Evolutionary conservation across 768 basidiomycete species (phyloP), one percentile per base, ranked within the genome.

Genomic region (Lactarius pseudohatsudake): DNA sequence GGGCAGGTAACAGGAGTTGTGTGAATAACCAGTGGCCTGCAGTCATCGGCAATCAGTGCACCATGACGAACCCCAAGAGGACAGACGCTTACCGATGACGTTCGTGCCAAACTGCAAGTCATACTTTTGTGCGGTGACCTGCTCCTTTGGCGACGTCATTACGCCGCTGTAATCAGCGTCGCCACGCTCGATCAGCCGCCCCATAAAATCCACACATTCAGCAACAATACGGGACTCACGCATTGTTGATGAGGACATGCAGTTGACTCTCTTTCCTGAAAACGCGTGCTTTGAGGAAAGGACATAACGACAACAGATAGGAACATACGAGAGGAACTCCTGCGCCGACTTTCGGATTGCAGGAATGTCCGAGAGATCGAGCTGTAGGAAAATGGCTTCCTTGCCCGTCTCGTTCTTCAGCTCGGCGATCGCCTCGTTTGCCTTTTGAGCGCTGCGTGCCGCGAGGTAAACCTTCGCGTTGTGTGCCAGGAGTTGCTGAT

Each of bases 401-500:
- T 75, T 78, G 30, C 84, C 82, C 0, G 82, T 83, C 47, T 61
- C 74, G 22, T 66, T 26, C 69, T 85, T 80, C 64, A 91, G 76
- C 5, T 85, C 81, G 34, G 76, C 67, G 64, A 90, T 88, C 0
- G 86, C 86, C 2, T 70, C 72, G 5, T 80, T 76, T 0, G 81
- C 77, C 67, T 83, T 88, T 38, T 75, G 74, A 59, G 74, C 66
- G 60, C 71, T 79, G n/a, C 86, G 80, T 4, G 77, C 76, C 0
- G 84, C 86, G 47, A 90, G 62, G 72, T 91, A 90, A 0, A 91
- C 88, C 62, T 82, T 88, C 10, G 88, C 88, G 71, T 87, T 84
- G 69, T 84, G 84, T 15, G 69, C 41, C n/a, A 90, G 76, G 10
- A 89, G 80, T 1, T 76, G 81, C 83, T 86, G 65, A 26, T 26